These are phyloP conservation scores for Phaeodactylum tricornutum DNA, from an alignment of 108 stramenopile species.

Conservation along the genomic window DNA sequence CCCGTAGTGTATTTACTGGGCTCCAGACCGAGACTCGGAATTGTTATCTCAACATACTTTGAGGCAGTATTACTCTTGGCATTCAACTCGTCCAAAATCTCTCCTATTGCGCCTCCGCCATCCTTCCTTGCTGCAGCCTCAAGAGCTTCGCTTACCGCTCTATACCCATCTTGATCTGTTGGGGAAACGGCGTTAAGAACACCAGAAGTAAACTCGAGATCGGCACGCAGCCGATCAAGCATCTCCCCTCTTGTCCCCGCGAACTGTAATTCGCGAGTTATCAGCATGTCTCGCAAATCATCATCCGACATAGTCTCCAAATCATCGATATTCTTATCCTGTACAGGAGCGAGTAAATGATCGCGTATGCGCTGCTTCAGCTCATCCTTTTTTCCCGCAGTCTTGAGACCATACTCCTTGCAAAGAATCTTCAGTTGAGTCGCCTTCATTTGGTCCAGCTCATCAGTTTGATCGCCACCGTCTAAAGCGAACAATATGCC, in stretches of 20 bases:
- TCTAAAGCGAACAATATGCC: too few relatives aligned
- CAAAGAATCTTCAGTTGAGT: conserved; percentile 70
- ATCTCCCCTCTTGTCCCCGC: conserved; percentile 44
- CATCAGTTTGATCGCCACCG: too few relatives aligned
- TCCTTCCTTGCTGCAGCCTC: conserved; percentile 32
- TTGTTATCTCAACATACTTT: conserved; percentile 77
- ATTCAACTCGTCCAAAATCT: conserved; percentile 41
- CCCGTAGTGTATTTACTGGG: conserved; percentile 75
- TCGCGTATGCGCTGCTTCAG: conserved; percentile 60
- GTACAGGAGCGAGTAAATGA: conserved; percentile 25
- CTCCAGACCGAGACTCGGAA: conserved; percentile 71
- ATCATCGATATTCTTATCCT: conserved; percentile 25
- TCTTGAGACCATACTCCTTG: conserved; percentile 78
- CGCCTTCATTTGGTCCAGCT: conserved; percentile 69
- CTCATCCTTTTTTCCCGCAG: conserved; percentile 74
- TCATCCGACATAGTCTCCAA: conserved; percentile 64
- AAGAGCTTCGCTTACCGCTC: conserved; percentile 38
- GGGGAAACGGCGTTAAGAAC: conserved; percentile 21
- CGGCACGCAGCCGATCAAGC: conserved; percentile 38
- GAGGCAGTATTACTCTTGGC: conserved; percentile 39
- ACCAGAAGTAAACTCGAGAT: conserved; percentile 31
- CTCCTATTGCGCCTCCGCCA: conserved; percentile 31
- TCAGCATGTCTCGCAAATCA: conserved; percentile 56
- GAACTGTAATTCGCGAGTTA: conserved; percentile 23
- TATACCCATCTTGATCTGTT: conserved; percentile 17